Base-by-base conservation (phyloP, 805 yeast species). In the Yarrowia yakushimensis region DNA sequence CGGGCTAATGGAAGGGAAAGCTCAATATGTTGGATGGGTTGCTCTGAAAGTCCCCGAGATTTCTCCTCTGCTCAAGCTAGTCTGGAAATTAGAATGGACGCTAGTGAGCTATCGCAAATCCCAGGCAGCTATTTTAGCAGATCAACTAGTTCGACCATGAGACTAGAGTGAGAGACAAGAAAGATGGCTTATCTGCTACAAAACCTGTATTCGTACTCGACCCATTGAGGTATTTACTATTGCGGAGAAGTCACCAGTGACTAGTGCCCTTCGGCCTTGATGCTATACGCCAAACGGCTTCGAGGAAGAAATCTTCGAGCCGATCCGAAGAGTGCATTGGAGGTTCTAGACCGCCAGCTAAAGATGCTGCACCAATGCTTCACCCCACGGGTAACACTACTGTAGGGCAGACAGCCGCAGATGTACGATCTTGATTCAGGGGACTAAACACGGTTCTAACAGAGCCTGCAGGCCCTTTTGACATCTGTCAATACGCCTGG, bases 71-170 rank as follows among this genome's bases (percentile, higher is more conserved):
- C 52, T n/a, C 20, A 3, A 3, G 4, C 15, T 45, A 45, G 52
- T 17, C 52, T 27, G 52, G 34, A 30, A 45, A 45, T 28, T 45
- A 30, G 52, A 27, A 45, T 5, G 2, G 22, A 11, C 36, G 36
- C 52, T 45, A 45, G 25, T 20, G 36, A n/a, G 48, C 52, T 45
- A 45, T 45, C 52, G 52, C 27, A 45, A 12, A 25, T 12, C 34
- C 8, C n/a, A 45, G 27, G 11, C 27, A 28, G 36, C 36, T 13
- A 28, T 18, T 45, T 45, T 45, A 45, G 52, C 23, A 12, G 25
- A 28, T 15, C 12, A 17, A n/a, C 25, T 45, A 45, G 52, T 30
- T 3, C 17, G 8, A 28, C 52, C 52, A 45, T 30, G 52, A 36
- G 50, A 18, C 52, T 36, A 45, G 52, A 45, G 36, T 28, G 20